Conservation (phyloP, 257 asterid genomes). For the Solanum tarijense region DNA sequence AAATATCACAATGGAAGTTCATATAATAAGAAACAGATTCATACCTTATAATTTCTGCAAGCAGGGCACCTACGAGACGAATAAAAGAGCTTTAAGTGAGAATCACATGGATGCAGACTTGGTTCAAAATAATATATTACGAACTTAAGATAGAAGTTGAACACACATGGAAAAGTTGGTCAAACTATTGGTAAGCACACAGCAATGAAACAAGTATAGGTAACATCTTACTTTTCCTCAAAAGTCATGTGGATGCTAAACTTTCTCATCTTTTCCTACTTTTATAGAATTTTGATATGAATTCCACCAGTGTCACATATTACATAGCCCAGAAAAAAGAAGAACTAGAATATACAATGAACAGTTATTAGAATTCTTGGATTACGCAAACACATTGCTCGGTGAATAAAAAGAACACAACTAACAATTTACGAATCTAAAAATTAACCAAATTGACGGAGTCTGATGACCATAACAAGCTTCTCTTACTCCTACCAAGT, state of each 20-base stretch:
- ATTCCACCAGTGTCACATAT: background rate
- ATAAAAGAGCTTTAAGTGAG: conserved; percentile 7
- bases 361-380: background rate
- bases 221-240: background rate
- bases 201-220: background rate
- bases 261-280: background rate
- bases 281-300: background rate
- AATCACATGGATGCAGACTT: background rate
- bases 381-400: background rate
- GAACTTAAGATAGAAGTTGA: background rate
- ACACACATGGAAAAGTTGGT: background rate
- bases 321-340: background rate
- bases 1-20: background rate
- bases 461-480: background rate
- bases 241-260: background rate
- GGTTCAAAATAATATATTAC: background rate
- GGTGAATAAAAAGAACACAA: background rate
- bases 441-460: background rate
- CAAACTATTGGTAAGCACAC: background rate
- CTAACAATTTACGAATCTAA: background rate
- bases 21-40: background rate
- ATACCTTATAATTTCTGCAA: conserved; percentile 94
- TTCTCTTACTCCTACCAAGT: background rate
- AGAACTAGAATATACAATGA: background rate
- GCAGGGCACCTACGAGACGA: conserved; percentile 87